Evolutionary conservation across 352 stramenopile species (phyloP), one percentile per base, ranked within the genome.

Genomic region (Phytopythium aichiense): DNA sequence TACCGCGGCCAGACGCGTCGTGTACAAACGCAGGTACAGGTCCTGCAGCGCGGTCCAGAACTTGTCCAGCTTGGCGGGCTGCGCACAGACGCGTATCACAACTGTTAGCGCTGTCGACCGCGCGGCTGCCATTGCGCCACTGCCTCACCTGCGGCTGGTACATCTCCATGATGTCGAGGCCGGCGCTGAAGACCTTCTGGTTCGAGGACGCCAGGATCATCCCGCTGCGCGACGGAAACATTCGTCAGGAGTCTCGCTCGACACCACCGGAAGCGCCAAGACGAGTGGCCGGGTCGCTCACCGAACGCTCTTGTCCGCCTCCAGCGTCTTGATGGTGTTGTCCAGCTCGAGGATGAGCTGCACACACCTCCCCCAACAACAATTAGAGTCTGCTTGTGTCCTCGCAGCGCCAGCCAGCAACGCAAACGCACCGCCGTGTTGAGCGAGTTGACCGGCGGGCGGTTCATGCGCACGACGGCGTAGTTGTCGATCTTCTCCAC

Each of bases 41-140:
- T 98, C 81, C 67, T 98, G 94, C 31, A 98, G 80, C 6, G 88
- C 79, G 13, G 74, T 90, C 94, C 94, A 98, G 70, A 98, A 98
- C 62, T 79, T 86, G 15, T 66, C 64, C 20, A 98, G 70, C 56
- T 77, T 81, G 28, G 61, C 59, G 22, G 74, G 78, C 76, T 87
- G 58, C 11, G 20, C 16, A 25, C 15, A 56, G 30, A n/a, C 7
- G 1, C 28, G 55, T 2, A 33, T 9, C 25, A 53, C 0, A 56
- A 20, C 18, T 4, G n/a, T 56, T 18, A 43, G 31, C 8, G 16
- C 22, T 7, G 4, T 16, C 2, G 18, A 13, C 9, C 18, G 13
- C 11, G 33, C 20, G 31, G 22, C 22, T 11, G 20, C 4, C 30
- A 25, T 6, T 23, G 18, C 2, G 20, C 11, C 33, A 30, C 6